These are phyloP conservation scores for Pinus taeda DNA, from an alignment of 75 land plant genomes.

Conservation along the genomic window DNA sequence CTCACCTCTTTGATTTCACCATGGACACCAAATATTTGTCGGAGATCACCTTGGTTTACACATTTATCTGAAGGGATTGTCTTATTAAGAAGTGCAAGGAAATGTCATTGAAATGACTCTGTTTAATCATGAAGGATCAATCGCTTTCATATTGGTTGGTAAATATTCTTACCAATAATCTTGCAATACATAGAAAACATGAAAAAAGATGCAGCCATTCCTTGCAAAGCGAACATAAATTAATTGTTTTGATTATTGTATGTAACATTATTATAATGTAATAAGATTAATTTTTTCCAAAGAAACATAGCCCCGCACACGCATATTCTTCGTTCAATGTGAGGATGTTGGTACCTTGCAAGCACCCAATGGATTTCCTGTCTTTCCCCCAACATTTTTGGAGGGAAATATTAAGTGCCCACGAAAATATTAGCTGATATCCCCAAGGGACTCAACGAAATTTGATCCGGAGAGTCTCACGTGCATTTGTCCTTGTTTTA, in stretches of 20 bases:
- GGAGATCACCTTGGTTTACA: slow-evolving; percentile 74
- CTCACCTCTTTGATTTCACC: slow-evolving; percentile 80
- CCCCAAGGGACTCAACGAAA: no score
- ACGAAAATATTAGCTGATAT: no score
- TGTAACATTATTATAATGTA: background rate
- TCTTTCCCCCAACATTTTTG: no score
- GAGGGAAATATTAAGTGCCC: no score
- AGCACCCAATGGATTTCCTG: no score
- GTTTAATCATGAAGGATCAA: background rate
- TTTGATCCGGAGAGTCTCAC: no score
- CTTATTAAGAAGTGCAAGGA: slow-evolving; percentile 27
- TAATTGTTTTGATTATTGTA: background rate
- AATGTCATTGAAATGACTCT: no score
- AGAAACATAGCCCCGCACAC: no score
- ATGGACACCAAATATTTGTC: slow-evolving; percentile 69
- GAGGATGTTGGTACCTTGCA: no score
- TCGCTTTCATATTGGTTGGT: background rate
- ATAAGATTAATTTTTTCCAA: no score
- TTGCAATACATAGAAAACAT: background rate
- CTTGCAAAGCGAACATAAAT: background rate
- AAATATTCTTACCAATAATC: background rate
- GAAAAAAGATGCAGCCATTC: background rate
- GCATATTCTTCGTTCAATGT: no score
- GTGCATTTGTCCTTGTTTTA: no score
- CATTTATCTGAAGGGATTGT: slow-evolving; percentile 72